phyloP scores from a whole-genome alignment of 75 land plant genomes.

The Picea glauca region DNA sequence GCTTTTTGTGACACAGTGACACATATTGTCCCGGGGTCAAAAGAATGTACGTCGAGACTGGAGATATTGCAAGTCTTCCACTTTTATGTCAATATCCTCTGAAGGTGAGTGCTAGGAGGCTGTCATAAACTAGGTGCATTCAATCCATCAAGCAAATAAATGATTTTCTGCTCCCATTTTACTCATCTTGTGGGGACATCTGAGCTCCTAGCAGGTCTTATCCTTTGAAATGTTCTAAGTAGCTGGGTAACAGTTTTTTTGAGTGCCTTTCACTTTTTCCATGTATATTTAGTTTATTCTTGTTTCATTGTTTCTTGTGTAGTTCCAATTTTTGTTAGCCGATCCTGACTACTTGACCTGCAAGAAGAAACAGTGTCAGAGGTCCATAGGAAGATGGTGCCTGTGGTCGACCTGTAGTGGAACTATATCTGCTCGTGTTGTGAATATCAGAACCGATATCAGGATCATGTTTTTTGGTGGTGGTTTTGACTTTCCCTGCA shows the following conservation, averaged over 20 bases:
- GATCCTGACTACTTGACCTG: slow-evolving; percentile 76
- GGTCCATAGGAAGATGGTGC: slow-evolving; percentile 23
- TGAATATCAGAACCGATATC: slow-evolving; percentile 83
- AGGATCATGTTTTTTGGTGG: slow-evolving; percentile 70
- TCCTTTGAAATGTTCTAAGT: neutral
- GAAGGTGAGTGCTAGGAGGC: slow-evolving; percentile 46
- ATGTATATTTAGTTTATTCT: neutral
- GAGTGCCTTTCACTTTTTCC: neutral
- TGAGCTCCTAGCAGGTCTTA: neutral
- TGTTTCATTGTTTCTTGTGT: slow-evolving; percentile 15
- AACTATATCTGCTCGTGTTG: slow-evolving; percentile 62
- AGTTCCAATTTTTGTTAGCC: slow-evolving; percentile 59
- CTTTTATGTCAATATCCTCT: slow-evolving; percentile 88
- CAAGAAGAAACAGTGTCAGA: slow-evolving; percentile 45
- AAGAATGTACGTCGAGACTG: slow-evolving; percentile 54
- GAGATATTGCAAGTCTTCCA: slow-evolving; percentile 56
- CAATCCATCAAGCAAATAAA: neutral
- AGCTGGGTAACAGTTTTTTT: neutral
- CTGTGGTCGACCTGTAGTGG: slow-evolving; percentile 50
- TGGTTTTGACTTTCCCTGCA: slow-evolving; percentile 70
- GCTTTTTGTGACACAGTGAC: slow-evolving; percentile 3
- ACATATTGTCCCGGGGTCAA: slow-evolving; percentile 11
- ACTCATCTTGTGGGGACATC: neutral
- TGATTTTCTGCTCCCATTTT: neutral
- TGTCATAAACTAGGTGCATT: neutral